These are phyloP conservation scores for Zychaea mexicana DNA, from an alignment of 371 early-diverging fungal genomes.

Conservation along the genomic window DNA sequence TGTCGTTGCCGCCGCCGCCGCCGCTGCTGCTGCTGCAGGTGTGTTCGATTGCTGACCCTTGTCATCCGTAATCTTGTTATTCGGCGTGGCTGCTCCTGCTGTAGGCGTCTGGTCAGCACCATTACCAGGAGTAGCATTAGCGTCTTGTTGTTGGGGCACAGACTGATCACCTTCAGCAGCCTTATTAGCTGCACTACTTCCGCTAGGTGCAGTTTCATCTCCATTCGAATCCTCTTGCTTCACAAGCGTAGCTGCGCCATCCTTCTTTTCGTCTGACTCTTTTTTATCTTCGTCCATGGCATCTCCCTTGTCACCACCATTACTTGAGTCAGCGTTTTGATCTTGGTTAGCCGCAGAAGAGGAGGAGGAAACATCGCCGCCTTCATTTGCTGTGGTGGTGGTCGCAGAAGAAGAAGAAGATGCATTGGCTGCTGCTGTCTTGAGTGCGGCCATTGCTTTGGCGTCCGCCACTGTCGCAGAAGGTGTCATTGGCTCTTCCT, in stretches of 20 bases:
- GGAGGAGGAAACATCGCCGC: neutral
- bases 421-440: constrained; percentile 11
- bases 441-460: constrained; percentile 12
- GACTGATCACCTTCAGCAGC: neutral
- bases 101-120: constrained; percentile 29
- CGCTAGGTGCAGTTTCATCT: neutral
- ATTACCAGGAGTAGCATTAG: constrained; percentile 6
- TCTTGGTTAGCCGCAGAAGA: neutral
- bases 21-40: constrained; percentile 19
- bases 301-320: neutral
- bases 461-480: constrained; percentile 15
- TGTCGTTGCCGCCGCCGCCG: constrained; percentile 12
- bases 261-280: neutral
- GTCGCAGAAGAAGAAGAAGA: neutral
- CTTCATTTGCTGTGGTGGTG: neutral
- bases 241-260: neutral
- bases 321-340: neutral
- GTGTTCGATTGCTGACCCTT: constrained; percentile 17
- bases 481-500: constrained; percentile 12
- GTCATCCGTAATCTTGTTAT: no score
- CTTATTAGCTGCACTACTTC: neutral
- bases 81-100: no score
- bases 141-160: constrained; percentile 1
- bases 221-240: constrained; percentile 16
- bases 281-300: constrained; percentile 12